These are phyloP conservation scores for Raffaelea arxii DNA, from an alignment of 2,329 filamentous ascomycete species.

Conservation along the genomic window DNA sequence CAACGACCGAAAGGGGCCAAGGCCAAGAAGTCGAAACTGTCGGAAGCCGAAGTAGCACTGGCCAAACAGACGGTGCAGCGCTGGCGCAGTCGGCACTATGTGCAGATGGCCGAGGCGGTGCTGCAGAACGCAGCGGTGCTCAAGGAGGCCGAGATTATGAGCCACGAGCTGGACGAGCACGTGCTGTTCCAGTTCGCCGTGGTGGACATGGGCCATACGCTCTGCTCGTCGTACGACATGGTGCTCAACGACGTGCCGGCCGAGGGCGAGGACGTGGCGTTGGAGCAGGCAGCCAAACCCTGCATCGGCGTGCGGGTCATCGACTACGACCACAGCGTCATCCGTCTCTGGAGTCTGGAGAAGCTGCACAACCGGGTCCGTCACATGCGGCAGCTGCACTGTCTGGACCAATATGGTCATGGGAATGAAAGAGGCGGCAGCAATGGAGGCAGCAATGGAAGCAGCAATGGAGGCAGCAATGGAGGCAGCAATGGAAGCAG, in stretches of 20 bases:
- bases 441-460: no score
- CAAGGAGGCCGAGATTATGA: slow-evolving; percentile 97
- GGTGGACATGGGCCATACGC: slow-evolving; percentile 75
- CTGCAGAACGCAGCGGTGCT: slow-evolving; percentile 78
- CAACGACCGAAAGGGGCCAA: slow-evolving; percentile 51
- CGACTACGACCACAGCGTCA: slow-evolving; percentile 77
- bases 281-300: slow-evolving; percentile 76
- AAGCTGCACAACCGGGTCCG: slow-evolving; percentile 82
- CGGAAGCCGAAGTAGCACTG: slow-evolving; percentile 60
- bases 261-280: slow-evolving; percentile 71
- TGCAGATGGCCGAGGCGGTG: slow-evolving; percentile 87
- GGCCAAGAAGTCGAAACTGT: slow-evolving; percentile 55
- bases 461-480: no score
- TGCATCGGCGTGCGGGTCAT: slow-evolving; percentile 85
- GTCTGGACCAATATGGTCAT: slow-evolving; percentile 90
- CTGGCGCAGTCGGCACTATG: slow-evolving; percentile 79
- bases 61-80: slow-evolving; percentile 58
- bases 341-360: slow-evolving; percentile 89
- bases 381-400: slow-evolving; percentile 93
- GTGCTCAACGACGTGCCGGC: slow-evolving; percentile 82
- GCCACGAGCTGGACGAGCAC: slow-evolving; percentile 86
- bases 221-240: slow-evolving; percentile 93
- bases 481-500: no score
- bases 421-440: no score
- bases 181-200: slow-evolving; percentile 94